Conservation (phyloP, 306 rosid genomes). For the Bauhinia variegata region DNA sequence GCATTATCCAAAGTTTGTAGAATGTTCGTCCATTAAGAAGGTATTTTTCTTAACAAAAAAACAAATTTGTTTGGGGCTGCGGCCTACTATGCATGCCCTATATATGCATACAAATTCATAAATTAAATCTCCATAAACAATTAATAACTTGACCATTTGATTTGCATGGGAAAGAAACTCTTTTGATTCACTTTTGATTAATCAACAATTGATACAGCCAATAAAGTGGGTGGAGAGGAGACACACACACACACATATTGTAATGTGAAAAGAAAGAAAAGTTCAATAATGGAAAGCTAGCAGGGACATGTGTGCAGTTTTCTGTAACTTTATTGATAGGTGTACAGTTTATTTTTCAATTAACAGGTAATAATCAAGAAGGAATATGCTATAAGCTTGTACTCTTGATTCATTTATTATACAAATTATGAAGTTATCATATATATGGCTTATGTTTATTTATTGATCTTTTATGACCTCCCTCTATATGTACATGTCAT, state of each 20-base stretch:
- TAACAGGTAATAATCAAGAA: conserved; percentile 3
- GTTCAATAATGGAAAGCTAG: background rate
- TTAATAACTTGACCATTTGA: conserved; percentile 1
- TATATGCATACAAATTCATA: too few species aligned
- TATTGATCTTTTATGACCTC: too few species aligned
- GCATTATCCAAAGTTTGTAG: conserved; percentile 33
- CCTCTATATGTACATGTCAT: conserved; percentile 16
- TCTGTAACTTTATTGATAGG: background rate
- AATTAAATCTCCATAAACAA: background rate
- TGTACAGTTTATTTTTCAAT: conserved; percentile 19
- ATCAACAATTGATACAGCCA: background rate
- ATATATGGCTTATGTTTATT: conserved; percentile 23
- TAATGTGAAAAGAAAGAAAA: background rate
- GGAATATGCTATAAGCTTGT: conserved; percentile 39
- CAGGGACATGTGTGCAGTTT: conserved; percentile 12
- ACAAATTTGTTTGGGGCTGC: conserved; percentile 14
- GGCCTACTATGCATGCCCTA: background rate
- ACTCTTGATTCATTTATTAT: background rate
- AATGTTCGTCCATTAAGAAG: conserved; percentile 37
- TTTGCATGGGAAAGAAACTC: too few species aligned
- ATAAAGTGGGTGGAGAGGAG: conserved; percentile 21
- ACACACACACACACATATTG: background rate
- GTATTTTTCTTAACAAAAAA: conserved; percentile 10
- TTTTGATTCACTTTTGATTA: background rate
- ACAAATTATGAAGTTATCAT: background rate